These are phyloP conservation scores for Serendipita sp. DNA, from an alignment of 768 basidiomycete genomes.

Conservation along the genomic window DNA sequence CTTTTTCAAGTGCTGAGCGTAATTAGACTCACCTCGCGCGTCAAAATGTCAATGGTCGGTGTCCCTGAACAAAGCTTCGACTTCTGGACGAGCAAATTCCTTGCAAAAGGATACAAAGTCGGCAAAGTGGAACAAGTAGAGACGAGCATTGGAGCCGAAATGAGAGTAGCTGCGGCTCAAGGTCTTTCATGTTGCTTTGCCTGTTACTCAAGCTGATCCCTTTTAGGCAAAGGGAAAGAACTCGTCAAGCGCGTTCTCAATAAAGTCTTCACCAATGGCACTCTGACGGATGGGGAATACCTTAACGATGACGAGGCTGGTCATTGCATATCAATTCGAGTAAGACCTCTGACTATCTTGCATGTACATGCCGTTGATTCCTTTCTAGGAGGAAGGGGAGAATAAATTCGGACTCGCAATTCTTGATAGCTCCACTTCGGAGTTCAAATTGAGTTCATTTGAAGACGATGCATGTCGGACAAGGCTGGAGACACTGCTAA, in stretches of 20 bases:
- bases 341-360: constrained; percentile 22
- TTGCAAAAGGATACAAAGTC: constrained; percentile 82
- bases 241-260: constrained; percentile 46
- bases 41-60: constrained; percentile 99
- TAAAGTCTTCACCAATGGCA: constrained; percentile 94
- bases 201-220: neutral
- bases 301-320: constrained; percentile 87
- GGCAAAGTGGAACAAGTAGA: constrained; percentile 95
- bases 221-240: constrained; percentile 9
- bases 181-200: constrained; percentile 26
- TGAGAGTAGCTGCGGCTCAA: constrained; percentile 71
- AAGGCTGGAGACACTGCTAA: constrained; percentile 79
- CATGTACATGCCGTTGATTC: constrained; percentile 26
- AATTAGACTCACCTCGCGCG: constrained; percentile 49
- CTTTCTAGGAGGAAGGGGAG: constrained; percentile 16
- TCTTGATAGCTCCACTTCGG: constrained; percentile 86
- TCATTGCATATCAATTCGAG: constrained; percentile 83
- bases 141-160: constrained; percentile 92
- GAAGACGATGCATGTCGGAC: constrained; percentile 88
- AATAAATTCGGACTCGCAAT: constrained; percentile 78
- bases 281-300: constrained; percentile 78
- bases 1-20: neutral
- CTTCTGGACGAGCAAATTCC: constrained; percentile 81
- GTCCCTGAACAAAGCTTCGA: constrained; percentile 91
- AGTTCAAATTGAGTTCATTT: constrained; percentile 82